A percentile compares a stretch with the other conserved stretches of the same genome.
Conservation (phyloP, 2,329 filamentous ascomycete species). For the Apiospora koreana region DNA sequence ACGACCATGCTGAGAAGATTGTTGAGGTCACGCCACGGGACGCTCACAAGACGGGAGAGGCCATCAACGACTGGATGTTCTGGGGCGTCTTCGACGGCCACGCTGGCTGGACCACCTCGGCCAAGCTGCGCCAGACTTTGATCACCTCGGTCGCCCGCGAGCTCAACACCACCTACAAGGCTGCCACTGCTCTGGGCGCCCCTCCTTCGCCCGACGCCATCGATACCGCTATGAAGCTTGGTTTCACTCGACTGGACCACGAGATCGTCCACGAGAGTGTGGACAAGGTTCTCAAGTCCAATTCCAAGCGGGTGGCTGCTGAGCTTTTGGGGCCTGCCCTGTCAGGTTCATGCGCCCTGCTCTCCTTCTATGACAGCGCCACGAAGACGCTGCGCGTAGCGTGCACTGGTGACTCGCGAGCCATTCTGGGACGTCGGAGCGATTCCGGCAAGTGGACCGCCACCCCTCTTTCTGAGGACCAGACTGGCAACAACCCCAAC, state of each 20-base stretch:
- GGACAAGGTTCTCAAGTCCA: constrained; percentile 83
- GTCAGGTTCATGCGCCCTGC: constrained; percentile 93
- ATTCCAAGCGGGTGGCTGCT: constrained; percentile 87
- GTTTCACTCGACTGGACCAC: constrained; percentile 84
- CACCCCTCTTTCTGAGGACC: constrained; percentile 85
- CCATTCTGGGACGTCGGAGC: constrained; percentile 81
- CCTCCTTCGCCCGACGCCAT: constrained; percentile 77
- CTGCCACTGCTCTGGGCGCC: constrained; percentile 59
- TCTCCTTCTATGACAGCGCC: constrained; percentile 92
- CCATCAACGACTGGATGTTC: constrained; percentile 95
- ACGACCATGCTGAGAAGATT: constrained; percentile 98
- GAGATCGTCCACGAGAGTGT: constrained; percentile 95
- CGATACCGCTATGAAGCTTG: constrained; percentile 88
- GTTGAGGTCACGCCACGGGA: constrained; percentile 76
- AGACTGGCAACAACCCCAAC: constrained; percentile 85
- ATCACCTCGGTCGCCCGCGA: constrained; percentile 93
- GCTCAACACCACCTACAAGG: constrained; percentile 88
- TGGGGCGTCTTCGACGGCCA: constrained; percentile 96
- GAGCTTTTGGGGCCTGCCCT: constrained; percentile 90
- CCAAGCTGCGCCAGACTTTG: constrained; percentile 87
- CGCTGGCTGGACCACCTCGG: constrained; percentile 97
- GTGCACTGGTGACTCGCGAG: constrained; percentile 94
- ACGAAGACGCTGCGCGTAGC: constrained; percentile 89
- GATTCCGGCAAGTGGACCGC: constrained; percentile 88
- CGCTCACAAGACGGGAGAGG: constrained; percentile 41